phyloP scores from a whole-genome alignment of 2,329 filamentous ascomycete genomes.

The Aotearoamyces nothofagi region DNA sequence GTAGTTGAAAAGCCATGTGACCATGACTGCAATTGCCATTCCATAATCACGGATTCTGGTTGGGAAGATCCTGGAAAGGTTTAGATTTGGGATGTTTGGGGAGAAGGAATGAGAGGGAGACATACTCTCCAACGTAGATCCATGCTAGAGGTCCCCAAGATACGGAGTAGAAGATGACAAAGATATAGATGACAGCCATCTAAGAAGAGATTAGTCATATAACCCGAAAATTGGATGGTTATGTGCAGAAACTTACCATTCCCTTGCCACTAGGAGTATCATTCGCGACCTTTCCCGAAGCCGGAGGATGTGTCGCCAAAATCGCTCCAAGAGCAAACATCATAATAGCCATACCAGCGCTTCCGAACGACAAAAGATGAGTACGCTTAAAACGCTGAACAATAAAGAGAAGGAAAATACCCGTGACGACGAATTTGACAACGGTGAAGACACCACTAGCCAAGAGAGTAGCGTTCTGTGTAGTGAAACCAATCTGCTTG shows the following conservation, averaged over 20 bases:
- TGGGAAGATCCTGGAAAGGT: too few relatives aligned
- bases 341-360: slow-evolving; percentile 31
- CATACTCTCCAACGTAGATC: slow-evolving; percentile 31
- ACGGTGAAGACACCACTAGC: slow-evolving; percentile 1
- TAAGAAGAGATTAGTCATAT: too few relatives aligned
- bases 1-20: slow-evolving; percentile 35
- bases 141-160: slow-evolving; percentile 34
- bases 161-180: slow-evolving; percentile 25
- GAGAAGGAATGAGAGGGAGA: too few relatives aligned
- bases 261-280: neutral
- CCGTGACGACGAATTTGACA: slow-evolving; percentile 2
- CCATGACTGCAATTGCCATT: slow-evolving; percentile 30
- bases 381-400: neutral
- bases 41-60: slow-evolving; percentile 28
- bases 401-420: neutral
- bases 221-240: too few relatives aligned
- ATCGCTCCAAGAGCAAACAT: slow-evolving; percentile 33
- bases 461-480: neutral
- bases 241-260: neutral
- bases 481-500: slow-evolving; percentile 1
- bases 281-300: neutral
- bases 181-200: too few relatives aligned
- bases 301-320: slow-evolving; percentile 24
- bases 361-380: slow-evolving; percentile 24
- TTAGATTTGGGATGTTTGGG: too few relatives aligned